phyloP scores from a whole-genome alignment of 192 early-diverging fungal genomes.

The Podochytrium sp. region DNA sequence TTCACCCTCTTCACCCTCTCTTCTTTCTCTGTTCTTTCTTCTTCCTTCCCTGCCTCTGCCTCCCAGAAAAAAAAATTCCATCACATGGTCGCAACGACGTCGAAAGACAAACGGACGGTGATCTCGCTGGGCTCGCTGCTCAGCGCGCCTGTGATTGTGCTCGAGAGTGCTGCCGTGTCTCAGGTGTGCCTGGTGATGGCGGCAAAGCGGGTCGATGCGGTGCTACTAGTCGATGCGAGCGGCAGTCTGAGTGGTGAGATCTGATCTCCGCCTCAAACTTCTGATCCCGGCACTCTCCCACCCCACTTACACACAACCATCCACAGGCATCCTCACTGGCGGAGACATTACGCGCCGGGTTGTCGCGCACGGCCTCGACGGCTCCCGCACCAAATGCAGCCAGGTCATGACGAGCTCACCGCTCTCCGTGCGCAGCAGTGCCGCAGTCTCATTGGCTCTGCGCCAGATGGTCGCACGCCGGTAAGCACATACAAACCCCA shows the following conservation, averaged over 20 bases:
- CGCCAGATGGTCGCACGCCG: constrained; percentile 26
- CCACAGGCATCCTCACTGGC: constrained; percentile 91
- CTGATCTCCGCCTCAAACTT: neutral
- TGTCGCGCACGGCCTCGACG: constrained; percentile 71
- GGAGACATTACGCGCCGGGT: constrained; percentile 96
- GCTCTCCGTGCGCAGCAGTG: constrained; percentile 10
- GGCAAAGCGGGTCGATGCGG: constrained; percentile 92
- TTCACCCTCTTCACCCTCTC: neutral
- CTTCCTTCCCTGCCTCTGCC: neutral
- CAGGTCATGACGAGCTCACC: constrained; percentile 80
- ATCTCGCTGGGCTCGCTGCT: constrained; percentile 20
- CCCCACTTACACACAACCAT: neutral
- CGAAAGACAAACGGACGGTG: constrained; percentile 6
- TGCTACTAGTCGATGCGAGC: constrained; percentile 88
- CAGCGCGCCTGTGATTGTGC: constrained; percentile 14
- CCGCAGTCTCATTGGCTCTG: constrained; percentile 19
- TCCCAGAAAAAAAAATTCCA: no score
- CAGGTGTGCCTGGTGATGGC: constrained; percentile 70
- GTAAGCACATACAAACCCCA: neutral
- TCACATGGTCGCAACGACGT: neutral
- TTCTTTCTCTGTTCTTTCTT: no score
- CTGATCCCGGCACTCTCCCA: neutral
- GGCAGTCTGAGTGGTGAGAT: constrained; percentile 65
- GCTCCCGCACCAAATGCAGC: constrained; percentile 44
- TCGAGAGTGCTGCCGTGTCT: constrained; percentile 21